These are phyloP conservation scores for Yamadazyma sp. DNA, from an alignment of 1,139 yeast species.

Conservation along the genomic window DNA sequence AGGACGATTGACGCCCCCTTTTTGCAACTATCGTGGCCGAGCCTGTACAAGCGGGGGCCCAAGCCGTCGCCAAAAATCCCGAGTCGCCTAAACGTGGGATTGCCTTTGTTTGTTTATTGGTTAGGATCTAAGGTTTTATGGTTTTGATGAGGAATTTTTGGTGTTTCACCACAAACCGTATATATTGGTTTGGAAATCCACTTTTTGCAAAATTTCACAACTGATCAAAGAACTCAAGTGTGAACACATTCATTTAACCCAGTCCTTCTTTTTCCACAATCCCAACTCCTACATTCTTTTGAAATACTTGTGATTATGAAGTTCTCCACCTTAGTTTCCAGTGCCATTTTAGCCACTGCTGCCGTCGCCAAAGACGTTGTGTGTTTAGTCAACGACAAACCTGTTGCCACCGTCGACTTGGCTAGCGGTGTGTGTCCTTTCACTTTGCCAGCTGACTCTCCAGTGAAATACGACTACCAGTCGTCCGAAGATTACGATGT, in stretches of 20 bases:
- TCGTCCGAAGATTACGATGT: constrained; percentile 33
- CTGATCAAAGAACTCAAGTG: not conserved
- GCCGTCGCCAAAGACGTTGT: constrained; percentile 25
- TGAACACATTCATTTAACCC: not conserved
- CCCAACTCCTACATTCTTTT: constrained; percentile 6
- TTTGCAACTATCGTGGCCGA: no score
- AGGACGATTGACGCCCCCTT: no score
- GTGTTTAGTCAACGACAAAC: constrained; percentile 34
- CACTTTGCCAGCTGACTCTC: constrained; percentile 29
- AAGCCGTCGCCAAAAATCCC: no score
- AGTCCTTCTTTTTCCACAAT: constrained; percentile 1
- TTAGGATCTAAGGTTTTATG: no score
- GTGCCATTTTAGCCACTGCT: constrained; percentile 16
- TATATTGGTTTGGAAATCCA: not conserved
- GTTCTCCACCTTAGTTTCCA: constrained; percentile 13
- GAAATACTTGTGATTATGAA: constrained; percentile 14
- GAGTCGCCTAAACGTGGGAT: no score
- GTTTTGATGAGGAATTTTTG: no score
- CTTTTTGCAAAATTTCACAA: not conserved
- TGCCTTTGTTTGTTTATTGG: no score
- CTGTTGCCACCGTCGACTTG: constrained; percentile 38
- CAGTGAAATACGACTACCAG: constrained; percentile 28
- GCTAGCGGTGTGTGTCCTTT: constrained; percentile 44
- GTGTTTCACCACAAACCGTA: no score
- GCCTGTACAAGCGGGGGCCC: no score